These are phyloP conservation scores for Termitomyces sp. DNA, from an alignment of 768 basidiomycete genomes.

Conservation along the genomic window DNA sequence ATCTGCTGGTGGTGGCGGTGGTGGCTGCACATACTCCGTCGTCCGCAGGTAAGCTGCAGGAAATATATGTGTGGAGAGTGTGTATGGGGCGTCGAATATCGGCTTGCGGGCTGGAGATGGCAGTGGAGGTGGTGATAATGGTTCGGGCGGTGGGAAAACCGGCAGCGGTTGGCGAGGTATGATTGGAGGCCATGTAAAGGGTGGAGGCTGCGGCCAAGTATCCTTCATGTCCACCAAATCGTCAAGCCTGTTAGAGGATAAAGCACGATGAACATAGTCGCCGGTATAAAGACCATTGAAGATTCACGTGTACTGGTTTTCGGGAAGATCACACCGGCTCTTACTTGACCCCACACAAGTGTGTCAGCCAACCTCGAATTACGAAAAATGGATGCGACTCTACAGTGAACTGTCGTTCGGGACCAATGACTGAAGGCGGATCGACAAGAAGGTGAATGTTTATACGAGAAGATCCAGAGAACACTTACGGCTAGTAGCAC, in stretches of 20 bases:
- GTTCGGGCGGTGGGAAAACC: slow-evolving; percentile 35
- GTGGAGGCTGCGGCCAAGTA: slow-evolving; percentile 20
- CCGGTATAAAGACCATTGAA: not conserved
- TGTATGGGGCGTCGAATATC: slow-evolving; percentile 32
- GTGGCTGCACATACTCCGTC: slow-evolving; percentile 37
- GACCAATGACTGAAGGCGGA: too few species aligned
- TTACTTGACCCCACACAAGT: too few species aligned
- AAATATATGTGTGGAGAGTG: slow-evolving; percentile 50
- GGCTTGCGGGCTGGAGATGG: slow-evolving; percentile 36
- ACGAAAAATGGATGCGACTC: too few species aligned
- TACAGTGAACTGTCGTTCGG: too few species aligned
- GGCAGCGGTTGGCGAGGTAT: slow-evolving; percentile 27
- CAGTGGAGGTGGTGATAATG: slow-evolving; percentile 29
- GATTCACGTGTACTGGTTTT: not conserved
- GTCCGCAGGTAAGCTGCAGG: slow-evolving; percentile 51
- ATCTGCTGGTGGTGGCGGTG: slow-evolving; percentile 22
- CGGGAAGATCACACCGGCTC: too few species aligned
- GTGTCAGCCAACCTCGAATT: too few species aligned
- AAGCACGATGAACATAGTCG: not conserved
- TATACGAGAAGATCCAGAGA: too few species aligned
- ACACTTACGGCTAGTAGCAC: too few species aligned
- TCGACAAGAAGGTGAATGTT: too few species aligned
- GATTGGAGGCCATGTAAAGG: slow-evolving; percentile 24
- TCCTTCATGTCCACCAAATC: slow-evolving; percentile 1
- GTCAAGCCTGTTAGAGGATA: not conserved